Conservation (phyloP, 768 basidiomycete species). For the Termitomyces sp. region DNA sequence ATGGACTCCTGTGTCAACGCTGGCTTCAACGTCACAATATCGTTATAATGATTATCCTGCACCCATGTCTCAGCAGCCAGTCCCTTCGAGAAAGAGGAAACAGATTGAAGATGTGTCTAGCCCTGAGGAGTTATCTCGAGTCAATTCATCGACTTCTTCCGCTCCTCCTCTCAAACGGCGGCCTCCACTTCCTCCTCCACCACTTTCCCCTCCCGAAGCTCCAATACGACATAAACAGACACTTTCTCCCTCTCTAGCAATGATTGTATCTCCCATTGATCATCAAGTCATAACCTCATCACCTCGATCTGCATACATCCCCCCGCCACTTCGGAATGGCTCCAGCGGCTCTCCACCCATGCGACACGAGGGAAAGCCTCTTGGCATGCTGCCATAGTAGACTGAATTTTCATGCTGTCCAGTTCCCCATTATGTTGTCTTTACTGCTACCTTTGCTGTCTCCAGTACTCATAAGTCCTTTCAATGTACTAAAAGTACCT, state of each 20-base stretch:
- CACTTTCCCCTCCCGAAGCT: conserved; percentile 20
- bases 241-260: conserved; percentile 58
- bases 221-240: conserved; percentile 37
- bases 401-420: neutral
- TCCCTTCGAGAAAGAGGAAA: conserved; percentile 41
- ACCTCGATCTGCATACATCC: conserved; percentile 26
- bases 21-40: conserved; percentile 37
- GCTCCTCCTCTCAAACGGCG: conserved; percentile 33
- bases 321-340: conserved; percentile 23
- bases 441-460: neutral
- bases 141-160: conserved; percentile 20
- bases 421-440: conserved; percentile 3
- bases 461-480: neutral
- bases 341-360: conserved; percentile 21
- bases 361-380: conserved; percentile 18
- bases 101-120: conserved; percentile 31
- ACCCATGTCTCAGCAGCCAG: conserved; percentile 29
- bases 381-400: conserved; percentile 16
- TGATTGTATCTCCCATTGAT: conserved; percentile 56
- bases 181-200: conserved; percentile 22
- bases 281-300: conserved; percentile 35
- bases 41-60: conserved; percentile 29
- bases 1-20: conserved; percentile 42
- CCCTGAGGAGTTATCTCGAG: conserved; percentile 18
- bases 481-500: neutral